A percentile compares a stretch with the other conserved stretches of the same genome.
phyloP scores from a whole-genome alignment of 306 rosid species.

The Begonia peltatifolia region DNA sequence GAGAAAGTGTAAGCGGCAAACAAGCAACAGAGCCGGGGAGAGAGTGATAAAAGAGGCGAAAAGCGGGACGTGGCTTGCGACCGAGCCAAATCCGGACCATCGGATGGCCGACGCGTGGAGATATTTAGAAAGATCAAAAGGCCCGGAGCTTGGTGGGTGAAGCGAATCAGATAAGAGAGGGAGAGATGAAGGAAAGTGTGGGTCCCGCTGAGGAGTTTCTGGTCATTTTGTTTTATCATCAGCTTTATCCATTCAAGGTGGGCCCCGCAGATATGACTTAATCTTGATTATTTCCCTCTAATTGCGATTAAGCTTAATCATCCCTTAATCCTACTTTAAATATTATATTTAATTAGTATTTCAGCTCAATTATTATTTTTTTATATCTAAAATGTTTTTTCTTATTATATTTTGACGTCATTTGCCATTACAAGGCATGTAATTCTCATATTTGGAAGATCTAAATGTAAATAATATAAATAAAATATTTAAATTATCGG shows the following conservation, averaged over 20 bases:
- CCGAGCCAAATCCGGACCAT: slow-evolving; percentile 29
- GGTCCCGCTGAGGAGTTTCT: slow-evolving; percentile 7
- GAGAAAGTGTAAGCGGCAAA: slow-evolving; percentile 1
- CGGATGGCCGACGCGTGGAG: slow-evolving; percentile 28
- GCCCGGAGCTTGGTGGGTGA: slow-evolving; percentile 19
- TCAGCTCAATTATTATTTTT: too few species aligned
- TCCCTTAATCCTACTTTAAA: too few species aligned
- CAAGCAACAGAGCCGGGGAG: slow-evolving; percentile 7
- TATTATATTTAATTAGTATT: too few species aligned
- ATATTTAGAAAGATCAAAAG: not conserved
- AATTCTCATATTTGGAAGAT: too few species aligned
- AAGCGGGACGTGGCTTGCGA: slow-evolving; percentile 16
- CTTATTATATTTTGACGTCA: too few species aligned
- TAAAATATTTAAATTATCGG: too few species aligned
- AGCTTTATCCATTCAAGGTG: slow-evolving; percentile 12
- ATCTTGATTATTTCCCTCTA: too few species aligned
- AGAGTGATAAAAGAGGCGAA: slow-evolving; percentile 12
- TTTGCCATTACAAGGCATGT: too few species aligned
- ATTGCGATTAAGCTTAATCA: too few species aligned
- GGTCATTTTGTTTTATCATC: not conserved
- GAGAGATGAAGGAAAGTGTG: slow-evolving; percentile 2
- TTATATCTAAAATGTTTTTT: too few species aligned
- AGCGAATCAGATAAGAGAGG: slow-evolving; percentile 13
- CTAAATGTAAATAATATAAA: too few species aligned
- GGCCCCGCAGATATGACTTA: slow-evolving; percentile 7